phyloP scores from a whole-genome alignment of 768 basidiomycete genomes.

The Strobilomyces dryophilus region DNA sequence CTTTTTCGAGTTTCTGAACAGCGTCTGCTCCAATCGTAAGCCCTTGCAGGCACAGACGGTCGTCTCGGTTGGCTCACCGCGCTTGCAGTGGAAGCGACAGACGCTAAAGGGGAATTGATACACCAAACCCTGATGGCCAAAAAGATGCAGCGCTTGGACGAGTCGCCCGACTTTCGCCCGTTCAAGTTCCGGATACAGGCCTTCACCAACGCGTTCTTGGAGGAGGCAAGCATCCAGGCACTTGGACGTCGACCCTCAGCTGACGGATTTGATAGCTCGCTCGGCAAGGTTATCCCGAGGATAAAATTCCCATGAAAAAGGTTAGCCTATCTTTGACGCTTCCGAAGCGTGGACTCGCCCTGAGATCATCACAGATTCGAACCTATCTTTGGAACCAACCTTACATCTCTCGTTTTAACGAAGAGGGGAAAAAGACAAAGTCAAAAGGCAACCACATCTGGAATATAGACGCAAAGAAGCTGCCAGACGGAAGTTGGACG shows the following conservation, averaged over 20 bases:
- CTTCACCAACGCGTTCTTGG: constrained; percentile 93
- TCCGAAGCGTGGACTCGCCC: constrained; percentile 9
- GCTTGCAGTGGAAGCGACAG: constrained; percentile 79
- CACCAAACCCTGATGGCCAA: constrained; percentile 99
- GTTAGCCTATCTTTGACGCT: constrained; percentile 37
- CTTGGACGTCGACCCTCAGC: constrained; percentile 1
- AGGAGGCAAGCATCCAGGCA: constrained; percentile 55
- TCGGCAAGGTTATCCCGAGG: constrained; percentile 82
- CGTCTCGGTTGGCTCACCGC: constrained; percentile 12
- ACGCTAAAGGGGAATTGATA: constrained; percentile 93
- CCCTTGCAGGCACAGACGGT: constrained; percentile 15
- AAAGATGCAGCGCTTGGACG: constrained; percentile 96
- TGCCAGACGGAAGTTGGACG: constrained; percentile 70
- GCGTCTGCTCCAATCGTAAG: constrained; percentile 86
- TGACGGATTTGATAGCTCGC: constrained; percentile 53
- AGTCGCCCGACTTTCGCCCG: constrained; percentile 93
- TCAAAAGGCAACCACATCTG: constrained; percentile 99
- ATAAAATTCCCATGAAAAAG: constrained; percentile 97
- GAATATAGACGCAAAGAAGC: constrained; percentile 95
- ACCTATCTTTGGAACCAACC: constrained; percentile 95
- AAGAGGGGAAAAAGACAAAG: constrained; percentile 98
- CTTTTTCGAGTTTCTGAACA: constrained; percentile 86
- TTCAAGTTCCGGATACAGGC: constrained; percentile 99
- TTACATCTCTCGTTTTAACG: constrained; percentile 94
- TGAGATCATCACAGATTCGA: constrained; percentile 56